Conservation (phyloP, 192 early-diverging fungal species). For the Coemansia sp. region DNA sequence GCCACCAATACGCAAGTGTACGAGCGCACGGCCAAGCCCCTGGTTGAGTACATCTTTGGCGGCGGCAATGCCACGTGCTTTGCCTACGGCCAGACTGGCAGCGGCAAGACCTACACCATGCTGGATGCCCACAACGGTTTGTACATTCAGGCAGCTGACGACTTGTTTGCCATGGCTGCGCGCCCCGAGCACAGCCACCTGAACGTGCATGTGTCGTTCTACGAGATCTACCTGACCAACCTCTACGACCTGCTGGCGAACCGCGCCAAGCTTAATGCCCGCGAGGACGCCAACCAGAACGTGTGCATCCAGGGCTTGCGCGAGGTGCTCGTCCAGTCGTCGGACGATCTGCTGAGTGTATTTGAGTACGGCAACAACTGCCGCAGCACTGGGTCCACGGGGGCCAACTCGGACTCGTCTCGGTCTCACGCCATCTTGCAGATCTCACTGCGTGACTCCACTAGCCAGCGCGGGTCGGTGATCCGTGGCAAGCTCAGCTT, state of each 20-base stretch:
- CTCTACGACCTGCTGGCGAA: slow-evolving; percentile 91
- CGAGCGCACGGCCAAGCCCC: slow-evolving; percentile 83
- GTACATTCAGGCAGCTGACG: slow-evolving; percentile 88
- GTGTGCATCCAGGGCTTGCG: slow-evolving; percentile 88
- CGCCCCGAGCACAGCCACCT: slow-evolving; percentile 71
- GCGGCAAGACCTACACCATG: slow-evolving; percentile 98
- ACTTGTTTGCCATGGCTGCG: slow-evolving; percentile 79
- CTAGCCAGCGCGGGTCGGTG: slow-evolving; percentile 48
- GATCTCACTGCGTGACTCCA: slow-evolving; percentile 71
- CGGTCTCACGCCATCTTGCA: slow-evolving; percentile 97
- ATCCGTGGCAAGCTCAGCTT: slow-evolving; percentile 89
- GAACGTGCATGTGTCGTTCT: slow-evolving; percentile 83
- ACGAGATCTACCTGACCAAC: slow-evolving; percentile 97
- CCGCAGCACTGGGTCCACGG: slow-evolving; percentile 92
- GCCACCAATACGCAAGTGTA: slow-evolving; percentile 84
- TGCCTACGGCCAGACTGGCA: slow-evolving; percentile 95
- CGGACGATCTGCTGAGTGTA: slow-evolving; percentile 84
- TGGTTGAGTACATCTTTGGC: slow-evolving; percentile 91
- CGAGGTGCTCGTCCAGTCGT: slow-evolving; percentile 84
- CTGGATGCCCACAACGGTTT: slow-evolving; percentile 83
- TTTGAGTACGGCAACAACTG: slow-evolving; percentile 90
- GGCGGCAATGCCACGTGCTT: slow-evolving; percentile 99
- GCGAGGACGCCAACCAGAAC: slow-evolving; percentile 94
- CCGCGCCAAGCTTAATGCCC: slow-evolving; percentile 87
- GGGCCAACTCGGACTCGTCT: slow-evolving; percentile 93